Evolutionary conservation across 73 alveolate species (phyloP), one percentile per base, ranked within the genome.

Genomic region (Tetrahymena thermophila): DNA sequence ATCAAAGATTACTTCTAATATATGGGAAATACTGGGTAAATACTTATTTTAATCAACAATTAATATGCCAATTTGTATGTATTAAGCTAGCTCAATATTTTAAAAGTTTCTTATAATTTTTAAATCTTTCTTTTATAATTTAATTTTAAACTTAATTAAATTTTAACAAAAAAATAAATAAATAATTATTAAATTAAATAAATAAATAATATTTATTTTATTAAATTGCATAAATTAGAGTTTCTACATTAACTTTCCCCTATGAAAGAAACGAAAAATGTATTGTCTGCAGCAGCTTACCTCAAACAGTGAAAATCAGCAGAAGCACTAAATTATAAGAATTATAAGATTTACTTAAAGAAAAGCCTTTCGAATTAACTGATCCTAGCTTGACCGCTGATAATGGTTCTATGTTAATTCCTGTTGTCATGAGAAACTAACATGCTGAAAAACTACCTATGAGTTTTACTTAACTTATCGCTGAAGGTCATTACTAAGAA

Each of bases 1-100:
- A 93, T 98, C 94, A 98, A 98, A 96, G 98, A 98, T 96, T 98
- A 98, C 95, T 94, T 98, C 94, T 97, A 98, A 99, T 98, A 97
- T 95, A 98, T 98, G 99, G 99, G 99, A 10, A 98, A 98, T 94
- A 97, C 98, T 93, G 99, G 99, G 7, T 71, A 71, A 71, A 71
- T 71, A 28, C n/a, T 4, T 71, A 9, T 71, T 71, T 71, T 15
- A 0, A 57, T 55, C 4, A 55, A 6, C 6, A 6, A 37, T 37
- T 37, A 37, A 37, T 4, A 4, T 2, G 42, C 42, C 2, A 37
- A 37, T 37, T 4, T n/a, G n/a, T n/a, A n/a, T n/a, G n/a, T n/a
- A n/a, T n/a, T n/a, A n/a, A n/a, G n/a, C n/a, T n/a, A n/a, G n/a
- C n/a, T n/a, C n/a, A n/a, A n/a, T n/a, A n/a, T n/a, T n/a, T n/a